phyloP scores from a whole-genome alignment of 139 green algal genomes.

The Auxenochlorella pyrenoidosa region DNA sequence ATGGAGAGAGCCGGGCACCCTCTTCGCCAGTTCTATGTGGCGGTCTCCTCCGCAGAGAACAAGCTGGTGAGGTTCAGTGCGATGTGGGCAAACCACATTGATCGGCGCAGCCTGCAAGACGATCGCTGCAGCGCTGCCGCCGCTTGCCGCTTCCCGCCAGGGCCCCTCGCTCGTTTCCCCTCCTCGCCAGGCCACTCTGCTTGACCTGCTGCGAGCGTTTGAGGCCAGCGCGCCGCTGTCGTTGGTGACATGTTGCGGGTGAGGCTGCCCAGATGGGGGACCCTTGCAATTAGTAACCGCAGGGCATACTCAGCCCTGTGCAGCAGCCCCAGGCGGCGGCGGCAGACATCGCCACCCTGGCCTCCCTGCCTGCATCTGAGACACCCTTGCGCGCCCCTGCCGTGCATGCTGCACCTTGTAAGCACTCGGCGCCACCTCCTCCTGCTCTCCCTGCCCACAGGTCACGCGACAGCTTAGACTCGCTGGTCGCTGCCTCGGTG shows the following conservation, averaged over 20 bases:
- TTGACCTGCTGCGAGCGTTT: conserved; percentile 42
- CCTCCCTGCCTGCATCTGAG: too few species aligned
- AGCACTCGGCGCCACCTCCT: too few species aligned
- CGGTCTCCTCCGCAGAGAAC: conserved; percentile 35
- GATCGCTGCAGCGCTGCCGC: not conserved
- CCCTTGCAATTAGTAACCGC: too few species aligned
- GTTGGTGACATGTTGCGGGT: conserved; percentile 43
- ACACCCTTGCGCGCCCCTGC: too few species aligned
- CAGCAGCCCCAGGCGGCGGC: too few species aligned
- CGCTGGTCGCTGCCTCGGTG: not conserved
- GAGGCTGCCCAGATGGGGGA: not conserved
- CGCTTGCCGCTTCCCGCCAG: not conserved
- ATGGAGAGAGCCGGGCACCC: conserved; percentile 18
- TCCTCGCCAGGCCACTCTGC: conserved; percentile 29
- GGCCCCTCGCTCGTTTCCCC: not conserved
- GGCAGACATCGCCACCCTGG: too few species aligned
- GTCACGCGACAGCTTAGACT: conserved; percentile 28
- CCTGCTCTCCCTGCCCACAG: not conserved
- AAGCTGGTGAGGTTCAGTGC: conserved; percentile 20
- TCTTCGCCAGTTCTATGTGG: conserved; percentile 48
- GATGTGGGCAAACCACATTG: not conserved
- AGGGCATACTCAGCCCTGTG: too few species aligned
- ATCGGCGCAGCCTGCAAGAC: not conserved
- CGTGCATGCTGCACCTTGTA: too few species aligned
- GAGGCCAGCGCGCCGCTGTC: conserved; percentile 22